These are phyloP conservation scores for Ophiostoma himal-ulmi DNA, from an alignment of 2,329 filamentous ascomycete genomes.

Conservation along the genomic window DNA sequence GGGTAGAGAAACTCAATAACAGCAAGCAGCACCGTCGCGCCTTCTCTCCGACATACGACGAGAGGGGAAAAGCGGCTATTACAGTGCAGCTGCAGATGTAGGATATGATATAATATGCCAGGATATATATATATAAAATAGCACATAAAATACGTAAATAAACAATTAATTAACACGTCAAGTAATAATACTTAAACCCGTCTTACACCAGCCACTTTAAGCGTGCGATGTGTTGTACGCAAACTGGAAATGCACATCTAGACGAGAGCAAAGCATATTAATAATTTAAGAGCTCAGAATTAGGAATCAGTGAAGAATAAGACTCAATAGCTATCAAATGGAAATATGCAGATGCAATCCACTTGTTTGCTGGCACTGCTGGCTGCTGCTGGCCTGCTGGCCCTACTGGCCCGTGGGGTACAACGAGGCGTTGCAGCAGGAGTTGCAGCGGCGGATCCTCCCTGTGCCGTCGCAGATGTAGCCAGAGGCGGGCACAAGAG, in stretches of 20 bases:
- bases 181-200: neutral
- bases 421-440: neutral
- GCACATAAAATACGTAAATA: neutral
- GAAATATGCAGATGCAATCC: slow-evolving; percentile 14
- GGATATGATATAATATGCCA: neutral
- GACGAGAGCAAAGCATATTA: neutral
- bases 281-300: neutral
- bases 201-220: slow-evolving; percentile 1
- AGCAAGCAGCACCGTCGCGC: slow-evolving; percentile 15
- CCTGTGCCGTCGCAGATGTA: neutral
- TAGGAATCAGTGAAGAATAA: neutral
- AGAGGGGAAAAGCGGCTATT: slow-evolving; percentile 21
- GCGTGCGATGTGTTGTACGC: slow-evolving; percentile 2
- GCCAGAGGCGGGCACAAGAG: neutral
- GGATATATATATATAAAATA: neutral
- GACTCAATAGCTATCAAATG: neutral
- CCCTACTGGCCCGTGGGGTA: slow-evolving; percentile 15
- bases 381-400: slow-evolving; percentile 8
- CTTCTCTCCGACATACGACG: slow-evolving; percentile 12
- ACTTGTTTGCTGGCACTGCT: slow-evolving; percentile 16
- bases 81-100: slow-evolving; percentile 14
- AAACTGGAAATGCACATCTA: neutral
- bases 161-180: neutral
- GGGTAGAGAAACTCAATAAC: slow-evolving; percentile 14
- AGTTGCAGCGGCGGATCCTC: slow-evolving; percentile 9